Conservation (phyloP, 805 yeast genomes). For the Zygosaccharomyces lentus region DNA sequence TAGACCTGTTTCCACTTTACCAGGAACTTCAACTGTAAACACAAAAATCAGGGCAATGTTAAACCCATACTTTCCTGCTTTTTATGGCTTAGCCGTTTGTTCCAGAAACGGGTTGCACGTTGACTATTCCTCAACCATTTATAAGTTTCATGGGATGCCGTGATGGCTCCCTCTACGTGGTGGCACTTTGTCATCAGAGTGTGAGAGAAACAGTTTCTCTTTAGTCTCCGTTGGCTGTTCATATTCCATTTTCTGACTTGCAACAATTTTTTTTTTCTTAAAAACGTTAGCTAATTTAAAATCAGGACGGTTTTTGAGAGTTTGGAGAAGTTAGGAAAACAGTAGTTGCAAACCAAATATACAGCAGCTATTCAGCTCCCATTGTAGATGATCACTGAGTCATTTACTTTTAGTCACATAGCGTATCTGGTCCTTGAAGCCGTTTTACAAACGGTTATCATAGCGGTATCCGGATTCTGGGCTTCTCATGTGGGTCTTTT, state of each 20-base stretch:
- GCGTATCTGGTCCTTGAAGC: slow-evolving; percentile 81
- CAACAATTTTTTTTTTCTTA: not conserved
- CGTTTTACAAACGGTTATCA: slow-evolving; percentile 81
- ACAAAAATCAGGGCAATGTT: not conserved
- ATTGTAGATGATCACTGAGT: slow-evolving; percentile 8
- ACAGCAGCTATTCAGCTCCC: not conserved
- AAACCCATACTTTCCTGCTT: not conserved
- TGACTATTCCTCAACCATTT: not conserved
- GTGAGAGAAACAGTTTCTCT: not conserved
- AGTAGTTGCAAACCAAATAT: not conserved
- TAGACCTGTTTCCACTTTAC: not conserved
- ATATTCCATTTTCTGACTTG: not conserved
- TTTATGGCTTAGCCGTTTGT: not conserved
- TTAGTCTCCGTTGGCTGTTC: not conserved
- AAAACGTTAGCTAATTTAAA: not conserved
- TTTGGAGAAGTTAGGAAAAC: not conserved
- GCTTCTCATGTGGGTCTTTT: slow-evolving; percentile 74
- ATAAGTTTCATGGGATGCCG: not conserved
- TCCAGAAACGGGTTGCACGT: not conserved
- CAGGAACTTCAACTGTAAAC: not conserved
- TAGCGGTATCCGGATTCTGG: slow-evolving; percentile 80
- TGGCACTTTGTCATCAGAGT: not conserved
- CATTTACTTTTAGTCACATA: slow-evolving; percentile 33
- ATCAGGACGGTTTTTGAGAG: not conserved
- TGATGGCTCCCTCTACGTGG: not conserved